Evolutionary conservation across 805 yeast species (phyloP), one percentile per base, ranked within the genome.

Genomic region (Starmera quercuum): DNA sequence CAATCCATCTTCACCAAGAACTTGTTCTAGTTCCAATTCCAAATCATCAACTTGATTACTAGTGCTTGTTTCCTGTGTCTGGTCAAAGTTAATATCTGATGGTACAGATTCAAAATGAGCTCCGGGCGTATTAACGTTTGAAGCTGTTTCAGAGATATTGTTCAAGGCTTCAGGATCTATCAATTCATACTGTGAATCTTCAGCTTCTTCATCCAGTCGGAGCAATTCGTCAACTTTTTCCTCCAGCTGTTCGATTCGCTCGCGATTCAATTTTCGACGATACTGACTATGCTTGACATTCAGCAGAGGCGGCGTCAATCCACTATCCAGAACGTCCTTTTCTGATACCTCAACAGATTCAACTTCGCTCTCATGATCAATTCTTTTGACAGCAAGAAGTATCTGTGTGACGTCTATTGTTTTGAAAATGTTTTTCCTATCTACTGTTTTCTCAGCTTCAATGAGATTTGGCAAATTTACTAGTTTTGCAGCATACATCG

Each of bases 391-490:
- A 6, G 90, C 90, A 6, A 88, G 58, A 33, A 92, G 61, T 64
- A 92, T 83, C 58, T 92, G 97, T 35, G 83, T 75, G 6, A 90
- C 66, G 55, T 92, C 97, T 22, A 85, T 67, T 0, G 94, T 76
- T 51, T 92, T 92, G 62, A 82, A 80, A 18, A 92, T 72, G 51
- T 86, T 92, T 54, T 90, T 90, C 49, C 76, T 73, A 54, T 92
- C 98, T 17, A 88, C 73, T 5, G 95, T 78, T 58, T 92, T 92
- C 54, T 81, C 85, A 6, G 83, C 75, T 54, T 92, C 98, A 8
- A 84, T 72, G 4, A 88, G 59, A 0, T 95, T 84, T 0, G 98
- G 98, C 41, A 92, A 62, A 47, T 88, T 90, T n/a, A 92, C 75
- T 23, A 92, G 61, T 41, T 85, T 77, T 0, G 95, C 96, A 6